Evolutionary conservation across 495 filamentous ascomycete genomes (phyloP), one percentile per base, ranked within the genome.

Genomic region (Aspergillus coremiiformis): DNA sequence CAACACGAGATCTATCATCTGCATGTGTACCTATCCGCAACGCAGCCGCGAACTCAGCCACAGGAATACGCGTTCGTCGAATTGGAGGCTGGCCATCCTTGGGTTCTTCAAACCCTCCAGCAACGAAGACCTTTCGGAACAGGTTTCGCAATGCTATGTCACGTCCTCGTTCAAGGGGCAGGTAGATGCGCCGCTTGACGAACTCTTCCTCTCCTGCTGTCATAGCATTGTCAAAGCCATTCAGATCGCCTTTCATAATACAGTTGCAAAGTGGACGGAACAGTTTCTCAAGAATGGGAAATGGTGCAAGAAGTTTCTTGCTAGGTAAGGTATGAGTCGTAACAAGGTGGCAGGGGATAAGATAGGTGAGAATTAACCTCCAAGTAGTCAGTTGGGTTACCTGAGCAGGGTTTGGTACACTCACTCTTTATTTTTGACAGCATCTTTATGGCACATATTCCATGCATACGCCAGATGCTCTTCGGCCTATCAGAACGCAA

Each of bases 151-250:
- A 63, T 8, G 88, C 85, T 44, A 98, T 87, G 56, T 98, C 94
- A 8, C 92, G 84, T 3, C 89, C 89, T 6, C 93, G 82, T 57
- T 98, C 93, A 0, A 98, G 78, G 0, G 91, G 95, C 12, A 98
- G 78, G 67, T 95, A 97, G 57, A 97, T 95, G 17, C 94, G 86
- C n/a, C 89, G 81, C 66, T 86, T 91, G 42, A 97, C 90, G 49
- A 96, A 95, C 50, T 93, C 87, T 9, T 85, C 81, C 65, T 95
- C 89, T 10, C 86, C 85, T 3, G 83, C 82, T 20, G 79, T 75
- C 50, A 98, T 82, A 9, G 91, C 91, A 11, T 81, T 69, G 54
- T 95, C 93, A 61, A 97, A 98, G 17, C 82, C 85, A 26, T 80
- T 75, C 3, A 98, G 83, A 54, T 96, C 84, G 26, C 89, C 92